These are phyloP conservation scores for Zygosaccharomyces sapae DNA, from an alignment of 1,139 yeast species.

Conservation along the genomic window DNA sequence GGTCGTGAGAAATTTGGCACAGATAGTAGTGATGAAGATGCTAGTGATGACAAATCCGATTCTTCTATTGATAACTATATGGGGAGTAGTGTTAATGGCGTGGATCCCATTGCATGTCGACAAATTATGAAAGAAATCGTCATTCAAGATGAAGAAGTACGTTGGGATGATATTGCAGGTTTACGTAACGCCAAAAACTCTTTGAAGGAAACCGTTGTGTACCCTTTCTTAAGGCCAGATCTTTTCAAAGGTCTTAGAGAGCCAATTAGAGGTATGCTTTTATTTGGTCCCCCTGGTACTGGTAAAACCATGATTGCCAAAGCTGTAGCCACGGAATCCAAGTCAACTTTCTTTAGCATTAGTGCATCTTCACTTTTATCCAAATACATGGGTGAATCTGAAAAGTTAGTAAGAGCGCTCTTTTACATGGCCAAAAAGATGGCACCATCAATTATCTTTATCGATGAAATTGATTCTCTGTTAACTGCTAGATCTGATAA, in stretches of 20 bases:
- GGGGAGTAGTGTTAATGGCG: constrained; percentile 36
- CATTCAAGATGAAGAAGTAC: constrained; percentile 53
- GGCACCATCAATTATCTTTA: constrained; percentile 43
- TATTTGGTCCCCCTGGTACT: constrained; percentile 58
- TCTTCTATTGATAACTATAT: constrained; percentile 1
- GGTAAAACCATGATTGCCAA: constrained; percentile 56
- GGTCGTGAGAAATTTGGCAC: neutral
- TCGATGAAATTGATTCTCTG: constrained; percentile 63
- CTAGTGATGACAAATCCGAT: neutral
- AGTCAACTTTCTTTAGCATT: constrained; percentile 59
- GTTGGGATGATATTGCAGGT: constrained; percentile 65
- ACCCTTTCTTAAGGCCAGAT: constrained; percentile 62
- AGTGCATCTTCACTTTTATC: constrained; percentile 60
- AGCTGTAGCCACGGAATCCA: constrained; percentile 64
- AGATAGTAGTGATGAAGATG: constrained; percentile 2
- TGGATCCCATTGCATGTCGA: constrained; percentile 44
- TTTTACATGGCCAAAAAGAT: constrained; percentile 53
- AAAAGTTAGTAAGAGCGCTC: constrained; percentile 56
- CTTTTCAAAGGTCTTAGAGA: constrained; percentile 57
- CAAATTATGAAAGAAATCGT: constrained; percentile 46
- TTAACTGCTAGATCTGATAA: constrained; percentile 51
- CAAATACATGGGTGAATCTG: constrained; percentile 61
- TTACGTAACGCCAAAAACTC: constrained; percentile 53
- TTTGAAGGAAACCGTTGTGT: constrained; percentile 61
- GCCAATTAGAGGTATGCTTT: constrained; percentile 59